Evolutionary conservation across 805 yeast genomes (phyloP).

Genomic region (Sporopachydermia quercuum): DNA sequence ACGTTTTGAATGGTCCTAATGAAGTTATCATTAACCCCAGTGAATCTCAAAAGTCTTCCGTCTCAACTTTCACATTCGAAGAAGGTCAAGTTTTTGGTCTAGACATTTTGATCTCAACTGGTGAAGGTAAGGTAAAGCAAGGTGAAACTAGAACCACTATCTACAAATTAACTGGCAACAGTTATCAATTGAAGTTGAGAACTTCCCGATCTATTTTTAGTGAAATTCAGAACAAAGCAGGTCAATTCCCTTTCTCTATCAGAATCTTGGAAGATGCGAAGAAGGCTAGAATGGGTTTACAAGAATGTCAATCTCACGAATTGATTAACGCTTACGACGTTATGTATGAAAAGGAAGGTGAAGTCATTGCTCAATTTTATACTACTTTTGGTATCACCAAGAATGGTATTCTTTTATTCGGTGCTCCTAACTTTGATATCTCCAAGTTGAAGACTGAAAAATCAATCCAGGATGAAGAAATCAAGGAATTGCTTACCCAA

Average conservation of each 20-base stretch:
- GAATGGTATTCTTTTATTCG: conserved; percentile 52
- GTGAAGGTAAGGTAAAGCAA: conserved; percentile 52
- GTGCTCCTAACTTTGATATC: conserved; percentile 37
- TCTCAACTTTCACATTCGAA: conserved; percentile 51
- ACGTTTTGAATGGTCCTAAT: conserved; percentile 59
- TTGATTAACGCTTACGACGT: conserved; percentile 57
- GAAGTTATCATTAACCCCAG: conserved; percentile 64
- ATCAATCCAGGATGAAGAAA: conserved; percentile 35
- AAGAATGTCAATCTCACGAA: conserved; percentile 55
- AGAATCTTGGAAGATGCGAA: conserved; percentile 53
- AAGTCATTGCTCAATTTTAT: conserved; percentile 53
- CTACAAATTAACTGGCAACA: conserved; percentile 56
- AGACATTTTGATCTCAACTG: conserved; percentile 52
- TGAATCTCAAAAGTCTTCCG: conserved; percentile 46
- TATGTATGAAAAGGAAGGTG: conserved; percentile 50
- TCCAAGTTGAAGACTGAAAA: conserved; percentile 39
- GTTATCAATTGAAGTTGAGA: conserved; percentile 55
- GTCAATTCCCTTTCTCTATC: conserved; percentile 55
- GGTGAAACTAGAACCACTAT: conserved; percentile 50
- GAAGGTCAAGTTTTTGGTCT: conserved; percentile 68
- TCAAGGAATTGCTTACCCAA: conserved; percentile 29
- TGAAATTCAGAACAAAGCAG: conserved; percentile 52
- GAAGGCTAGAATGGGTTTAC: conserved; percentile 59
- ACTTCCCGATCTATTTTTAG: conserved; percentile 51
- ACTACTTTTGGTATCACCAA: conserved; percentile 65